Percentiles rank a stretch among this genome's conserved stretches.
Conservation (phyloP, 139 green algal genomes). For the Picochlorum sp. region DNA sequence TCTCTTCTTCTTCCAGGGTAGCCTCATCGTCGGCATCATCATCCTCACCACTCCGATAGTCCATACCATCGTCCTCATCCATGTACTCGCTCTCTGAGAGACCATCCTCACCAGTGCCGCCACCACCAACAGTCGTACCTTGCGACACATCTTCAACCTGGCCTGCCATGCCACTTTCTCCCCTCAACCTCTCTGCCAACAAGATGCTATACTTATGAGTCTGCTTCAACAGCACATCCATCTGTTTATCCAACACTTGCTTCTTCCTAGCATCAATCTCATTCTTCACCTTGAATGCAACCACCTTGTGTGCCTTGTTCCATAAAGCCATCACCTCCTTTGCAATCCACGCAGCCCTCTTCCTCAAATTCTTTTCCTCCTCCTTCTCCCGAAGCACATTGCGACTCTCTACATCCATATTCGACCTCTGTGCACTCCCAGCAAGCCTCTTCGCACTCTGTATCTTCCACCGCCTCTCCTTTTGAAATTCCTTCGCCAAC, state of each 20-base stretch:
- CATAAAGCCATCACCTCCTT: conserved; percentile 77
- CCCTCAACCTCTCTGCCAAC: conserved; percentile 63
- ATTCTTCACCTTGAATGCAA: conserved; percentile 72
- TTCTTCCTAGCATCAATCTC: conserved; percentile 57
- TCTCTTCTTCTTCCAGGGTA: conserved; percentile 57
- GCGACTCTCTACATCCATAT: conserved; percentile 67
- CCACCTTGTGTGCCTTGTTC: conserved; percentile 81
- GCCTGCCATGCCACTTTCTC: not conserved
- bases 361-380: conserved; percentile 25
- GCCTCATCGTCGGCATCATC: conserved; percentile 28
- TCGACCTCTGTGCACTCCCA: conserved; percentile 40
- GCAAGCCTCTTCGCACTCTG: conserved; percentile 58
- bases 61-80: conserved; percentile 5
- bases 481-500: conserved; percentile 87
- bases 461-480: conserved; percentile 68
- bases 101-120: no score
- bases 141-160: not conserved
- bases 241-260: conserved; percentile 63
- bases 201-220: conserved; percentile 87
- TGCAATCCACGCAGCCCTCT: conserved; percentile 47
- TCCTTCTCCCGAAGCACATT: conserved; percentile 32
- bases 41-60: conserved; percentile 17
- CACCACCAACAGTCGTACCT: not conserved
- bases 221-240: conserved; percentile 90
- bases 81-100: not conserved